phyloP scores from a whole-genome alignment of 306 rosid genomes.

The Rosa chinensis region DNA sequence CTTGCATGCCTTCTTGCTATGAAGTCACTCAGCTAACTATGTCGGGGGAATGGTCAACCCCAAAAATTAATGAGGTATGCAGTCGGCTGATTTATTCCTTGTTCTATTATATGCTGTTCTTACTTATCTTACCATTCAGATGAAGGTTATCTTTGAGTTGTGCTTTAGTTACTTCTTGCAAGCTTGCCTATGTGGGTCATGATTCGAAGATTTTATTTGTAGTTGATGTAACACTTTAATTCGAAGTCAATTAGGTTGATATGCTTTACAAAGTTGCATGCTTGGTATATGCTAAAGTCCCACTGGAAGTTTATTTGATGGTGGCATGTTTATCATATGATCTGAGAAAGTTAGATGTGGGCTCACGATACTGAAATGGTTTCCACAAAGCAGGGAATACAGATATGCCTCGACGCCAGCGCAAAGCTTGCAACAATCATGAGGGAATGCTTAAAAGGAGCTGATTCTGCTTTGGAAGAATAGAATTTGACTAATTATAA shows the following conservation, averaged over 20 bases:
- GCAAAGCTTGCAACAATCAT: slow-evolving; percentile 74
- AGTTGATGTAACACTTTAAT: background rate
- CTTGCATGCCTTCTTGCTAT: slow-evolving; percentile 87
- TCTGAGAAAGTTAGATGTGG: background rate
- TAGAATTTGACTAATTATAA: slow-evolving; percentile 7
- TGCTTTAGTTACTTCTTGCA: too few species aligned
- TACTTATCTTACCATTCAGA: background rate
- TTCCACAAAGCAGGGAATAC: slow-evolving; percentile 63
- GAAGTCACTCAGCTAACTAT: slow-evolving; percentile 89
- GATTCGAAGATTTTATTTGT: background rate
- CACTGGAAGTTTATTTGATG: background rate
- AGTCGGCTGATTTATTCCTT: background rate
- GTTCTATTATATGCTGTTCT: background rate
- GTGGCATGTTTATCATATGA: background rate
- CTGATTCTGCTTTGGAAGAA: slow-evolving; percentile 50
- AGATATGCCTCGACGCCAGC: slow-evolving; percentile 81
- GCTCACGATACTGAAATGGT: background rate
- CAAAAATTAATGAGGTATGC: slow-evolving; percentile 47
- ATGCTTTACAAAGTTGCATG: background rate
- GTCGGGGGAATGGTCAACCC: slow-evolving; percentile 88
- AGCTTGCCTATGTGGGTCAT: too few species aligned
- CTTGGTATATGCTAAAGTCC: background rate
- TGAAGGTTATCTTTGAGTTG: background rate
- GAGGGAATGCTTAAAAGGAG: slow-evolving; percentile 76
- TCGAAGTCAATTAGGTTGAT: background rate